Base-by-base conservation (phyloP, 2,329 filamentous ascomycete species). In the Aspergillus glaucus region DNA sequence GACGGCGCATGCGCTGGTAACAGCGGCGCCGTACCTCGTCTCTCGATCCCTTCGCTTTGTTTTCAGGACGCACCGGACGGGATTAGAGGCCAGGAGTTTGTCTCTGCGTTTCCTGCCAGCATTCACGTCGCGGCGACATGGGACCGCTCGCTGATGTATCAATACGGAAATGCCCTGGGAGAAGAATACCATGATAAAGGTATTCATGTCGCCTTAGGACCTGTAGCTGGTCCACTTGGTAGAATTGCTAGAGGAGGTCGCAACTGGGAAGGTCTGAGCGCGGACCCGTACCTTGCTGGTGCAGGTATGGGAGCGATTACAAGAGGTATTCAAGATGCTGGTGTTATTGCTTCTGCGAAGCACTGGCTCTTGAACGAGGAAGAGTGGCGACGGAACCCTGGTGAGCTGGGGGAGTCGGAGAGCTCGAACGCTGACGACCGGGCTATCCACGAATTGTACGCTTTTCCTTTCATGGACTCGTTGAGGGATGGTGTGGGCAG, bases 381-480 rank as follows among this genome's bases (percentile, higher is more conserved):
- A 64, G 39, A 41, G 17, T 41, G 39, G 39, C 14, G 39, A 22
- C 15, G 39, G 39, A 41, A 21, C 17, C 39, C 39, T 21, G 39
- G 39, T 24, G 19, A 41, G 6, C 19, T 41, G 2, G 39, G 39
- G 6, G 39, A 41, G 10, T 41, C 39, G 6, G 17, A 19, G 39
- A 41, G 39, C 19, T 58, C 59, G 32, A 86, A 85, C 57, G 74
- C 87, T 15, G 85, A 87, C 50, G 87, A 90, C 64, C 80, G 85
- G 53, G 85, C 86, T 1, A 72, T 89, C 62, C 86, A 89, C 58
- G 87, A 90, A 65, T 67, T 88, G 3, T 91, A 89, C 62, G 72
- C 85, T 26, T 90, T 87, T 87, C 86, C 87, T 0, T 91, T 90
- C 60, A 84, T 79, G 21, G 85, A 90, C 59, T 83, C 84, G 1